Evolutionary conservation across 176 grass and related monocot genomes (phyloP), one percentile per base, ranked within the genome.

Genomic region (Triticum timopheevii): DNA sequence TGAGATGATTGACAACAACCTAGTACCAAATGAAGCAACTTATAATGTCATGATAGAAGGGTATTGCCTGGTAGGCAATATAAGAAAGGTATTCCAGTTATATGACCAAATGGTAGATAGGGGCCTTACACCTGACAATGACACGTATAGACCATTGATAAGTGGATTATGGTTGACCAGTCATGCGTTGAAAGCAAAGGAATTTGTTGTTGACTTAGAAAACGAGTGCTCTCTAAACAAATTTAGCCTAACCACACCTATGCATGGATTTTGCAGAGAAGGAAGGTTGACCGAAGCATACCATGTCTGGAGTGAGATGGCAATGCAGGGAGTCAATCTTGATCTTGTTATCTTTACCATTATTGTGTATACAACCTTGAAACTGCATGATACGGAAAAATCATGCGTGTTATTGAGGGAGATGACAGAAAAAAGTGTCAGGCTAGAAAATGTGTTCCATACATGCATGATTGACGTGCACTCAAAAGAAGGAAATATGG

Each of bases 41-140:
- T 75, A 50, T 19, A 75, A 75, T 75, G 44, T 75, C 44, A 75
- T 75, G 72, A 75, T 75, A 75, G 72, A 75, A 75, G 72, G 72
- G 42, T 75, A 75, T 50, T 75, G 44, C 42, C 72, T 75, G 42
- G 7, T 50, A 50, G 72, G 72, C 47, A 50, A 75, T 75, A 30
- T 75, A 75, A 50, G 24, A 75, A 50, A 30, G 42, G 72, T 24
- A 75, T 50, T 75, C 72, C 72, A 75, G 7, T 30, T 75, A 10
- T 50, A 75, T 50, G 72, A 75, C 19, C 42, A 75, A 50, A 75
- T 75, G 72, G 24, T 75, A 7, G 15, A 19, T 75, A 75, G 3
- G 24, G 72, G 72, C 24, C 72, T 75, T 1, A 50, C 42, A 50
- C 72, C 72, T 75, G 72, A 75, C 24, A 75, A 75, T 50, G 30